These are phyloP conservation scores for Aphanomyces cochlioides DNA, from an alignment of 352 stramenopile species.

Conservation along the genomic window DNA sequence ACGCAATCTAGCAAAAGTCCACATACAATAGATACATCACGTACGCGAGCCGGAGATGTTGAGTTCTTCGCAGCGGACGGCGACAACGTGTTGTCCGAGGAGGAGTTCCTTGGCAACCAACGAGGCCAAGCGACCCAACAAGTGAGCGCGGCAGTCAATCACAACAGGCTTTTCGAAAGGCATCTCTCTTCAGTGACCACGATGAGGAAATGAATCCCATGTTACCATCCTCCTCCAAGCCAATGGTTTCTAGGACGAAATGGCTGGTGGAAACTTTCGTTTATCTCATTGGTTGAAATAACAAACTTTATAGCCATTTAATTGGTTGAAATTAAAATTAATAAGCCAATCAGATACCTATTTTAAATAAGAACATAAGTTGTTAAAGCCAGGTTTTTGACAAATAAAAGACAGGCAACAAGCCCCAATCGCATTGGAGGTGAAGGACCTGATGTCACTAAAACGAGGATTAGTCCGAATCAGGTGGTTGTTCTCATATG, in stretches of 20 bases:
- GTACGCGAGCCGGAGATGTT: slow-evolving; percentile 97
- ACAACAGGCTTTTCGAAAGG: slow-evolving; percentile 95
- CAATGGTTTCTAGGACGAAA: slow-evolving; percentile 2
- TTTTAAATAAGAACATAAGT: slow-evolving; percentile 6
- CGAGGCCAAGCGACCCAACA: slow-evolving; percentile 97
- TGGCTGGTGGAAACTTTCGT: slow-evolving; percentile 2
- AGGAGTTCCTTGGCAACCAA: slow-evolving; percentile 99
- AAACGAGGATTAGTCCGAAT: too few species aligned
- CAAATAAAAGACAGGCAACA: neutral
- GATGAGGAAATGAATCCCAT: slow-evolving; percentile 68
- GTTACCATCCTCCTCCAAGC: neutral
- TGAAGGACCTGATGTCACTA: neutral
- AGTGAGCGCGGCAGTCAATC: slow-evolving; percentile 98
- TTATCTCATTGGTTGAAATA: neutral
- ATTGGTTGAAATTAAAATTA: slow-evolving; percentile 5
- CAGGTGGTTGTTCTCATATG: too few species aligned
- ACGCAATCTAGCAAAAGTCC: slow-evolving; percentile 28
- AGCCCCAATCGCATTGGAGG: neutral
- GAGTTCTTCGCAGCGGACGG: slow-evolving; percentile 98
- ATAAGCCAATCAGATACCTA: neutral
- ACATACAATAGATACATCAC: slow-evolving; percentile 35
- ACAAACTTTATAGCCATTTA: neutral
- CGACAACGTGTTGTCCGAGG: slow-evolving; percentile 97
- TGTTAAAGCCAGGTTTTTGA: slow-evolving; percentile 4
- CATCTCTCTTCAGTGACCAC: slow-evolving; percentile 62